Evolutionary conservation across 176 grass and related monocot species (phyloP).

Genomic region (Carex scoparia): DNA sequence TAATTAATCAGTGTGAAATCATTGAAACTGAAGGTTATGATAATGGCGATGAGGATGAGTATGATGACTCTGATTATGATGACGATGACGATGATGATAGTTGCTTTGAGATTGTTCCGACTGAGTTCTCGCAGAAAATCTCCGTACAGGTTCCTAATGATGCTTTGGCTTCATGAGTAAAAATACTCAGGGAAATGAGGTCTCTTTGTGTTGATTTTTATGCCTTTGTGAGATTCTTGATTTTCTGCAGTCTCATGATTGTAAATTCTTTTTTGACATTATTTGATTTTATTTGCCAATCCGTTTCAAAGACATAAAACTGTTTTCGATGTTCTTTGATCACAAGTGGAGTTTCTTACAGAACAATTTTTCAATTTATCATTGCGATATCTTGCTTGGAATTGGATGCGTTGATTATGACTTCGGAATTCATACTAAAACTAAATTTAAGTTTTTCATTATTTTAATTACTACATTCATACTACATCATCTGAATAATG

Average conservation of each 20-base stretch:
- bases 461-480: background rate
- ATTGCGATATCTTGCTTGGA: background rate
- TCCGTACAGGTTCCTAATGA: background rate
- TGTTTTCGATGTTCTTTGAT: background rate
- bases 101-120: slow-evolving; percentile 22
- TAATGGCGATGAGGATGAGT: slow-evolving; percentile 4
- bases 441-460: background rate
- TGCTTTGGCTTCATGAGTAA: slow-evolving; percentile 9
- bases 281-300: background rate
- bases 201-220: background rate
- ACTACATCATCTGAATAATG: background rate
- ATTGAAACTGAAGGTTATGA: background rate
- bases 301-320: background rate
- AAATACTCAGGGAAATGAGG: background rate
- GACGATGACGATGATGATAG: background rate
- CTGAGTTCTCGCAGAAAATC: slow-evolving; percentile 15
- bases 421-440: background rate
- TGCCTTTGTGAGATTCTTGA: background rate
- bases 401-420: background rate
- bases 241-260: background rate
- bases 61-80: background rate
- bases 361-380: background rate
- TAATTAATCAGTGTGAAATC: background rate
- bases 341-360: background rate
- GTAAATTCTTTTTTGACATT: slow-evolving; percentile 4